Evolutionary conservation across 148 eudicot genomes (phyloP).

Genomic region (Rhododendron vialii): DNA sequence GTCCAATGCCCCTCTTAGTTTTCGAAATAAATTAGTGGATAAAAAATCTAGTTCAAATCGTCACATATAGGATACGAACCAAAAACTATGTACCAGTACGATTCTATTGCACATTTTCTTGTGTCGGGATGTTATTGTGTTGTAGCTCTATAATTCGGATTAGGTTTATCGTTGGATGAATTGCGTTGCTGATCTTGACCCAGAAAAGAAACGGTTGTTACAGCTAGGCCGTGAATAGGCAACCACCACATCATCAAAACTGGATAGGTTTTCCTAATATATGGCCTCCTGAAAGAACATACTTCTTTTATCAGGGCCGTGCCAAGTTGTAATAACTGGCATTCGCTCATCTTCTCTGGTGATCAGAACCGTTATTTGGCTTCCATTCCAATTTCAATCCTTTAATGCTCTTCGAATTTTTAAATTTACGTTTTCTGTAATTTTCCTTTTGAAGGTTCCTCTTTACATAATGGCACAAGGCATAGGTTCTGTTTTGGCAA

Average conservation of each 20-base stretch:
- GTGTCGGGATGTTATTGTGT: neutral
- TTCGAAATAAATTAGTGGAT: neutral
- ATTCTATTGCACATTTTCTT: neutral
- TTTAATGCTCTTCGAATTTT: neutral
- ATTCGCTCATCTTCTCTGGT: neutral
- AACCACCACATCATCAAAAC: neutral
- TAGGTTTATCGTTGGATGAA: neutral
- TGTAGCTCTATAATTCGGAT: neutral
- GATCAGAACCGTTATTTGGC: neutral
- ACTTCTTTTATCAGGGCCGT: neutral
- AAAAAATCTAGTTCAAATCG: neutral
- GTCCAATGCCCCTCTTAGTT: neutral
- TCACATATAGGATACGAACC: neutral
- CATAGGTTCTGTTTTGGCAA: conserved; percentile 57
- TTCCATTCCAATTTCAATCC: neutral
- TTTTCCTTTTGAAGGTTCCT: conserved; percentile 54
- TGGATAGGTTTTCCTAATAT: neutral
- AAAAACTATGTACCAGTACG: neutral
- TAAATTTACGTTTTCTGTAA: neutral
- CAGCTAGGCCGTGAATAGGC: neutral
- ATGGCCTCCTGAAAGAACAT: neutral
- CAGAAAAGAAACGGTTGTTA: neutral
- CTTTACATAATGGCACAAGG: conserved; percentile 66
- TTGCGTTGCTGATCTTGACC: neutral
- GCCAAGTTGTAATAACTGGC: neutral